phyloP scores from a whole-genome alignment of 1,139 yeast species.

The Debaryomycetaceae sp. region DNA sequence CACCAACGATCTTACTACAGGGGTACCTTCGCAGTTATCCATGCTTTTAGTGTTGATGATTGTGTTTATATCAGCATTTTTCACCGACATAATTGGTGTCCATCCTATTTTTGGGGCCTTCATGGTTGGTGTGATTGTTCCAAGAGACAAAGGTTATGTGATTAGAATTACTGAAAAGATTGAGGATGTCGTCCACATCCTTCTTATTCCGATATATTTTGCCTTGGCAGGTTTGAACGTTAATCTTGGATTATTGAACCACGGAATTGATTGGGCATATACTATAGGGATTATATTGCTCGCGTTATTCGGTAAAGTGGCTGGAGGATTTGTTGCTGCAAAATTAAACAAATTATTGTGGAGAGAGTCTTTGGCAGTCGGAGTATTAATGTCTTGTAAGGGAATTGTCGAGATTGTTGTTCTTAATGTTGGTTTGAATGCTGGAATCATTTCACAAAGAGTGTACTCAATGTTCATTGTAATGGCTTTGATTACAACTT shows the following conservation, averaged over 20 bases:
- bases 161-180: slow-evolving; percentile 66
- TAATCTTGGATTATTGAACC: slow-evolving; percentile 58
- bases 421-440: slow-evolving; percentile 66
- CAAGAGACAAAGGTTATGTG: slow-evolving; percentile 72
- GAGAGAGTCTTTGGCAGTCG: slow-evolving; percentile 74
- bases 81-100: slow-evolving; percentile 77
- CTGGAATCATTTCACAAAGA: slow-evolving; percentile 59
- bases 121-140: slow-evolving; percentile 72
- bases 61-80: slow-evolving; percentile 67
- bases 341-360: slow-evolving; percentile 57
- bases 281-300: slow-evolving; percentile 60
- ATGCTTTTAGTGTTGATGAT: slow-evolving; percentile 53
- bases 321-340: slow-evolving; percentile 66
- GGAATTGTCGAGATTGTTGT: slow-evolving; percentile 84
- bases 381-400: slow-evolving; percentile 83
- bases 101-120: slow-evolving; percentile 83
- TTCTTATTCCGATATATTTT: slow-evolving; percentile 73
- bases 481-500: slow-evolving; percentile 75
- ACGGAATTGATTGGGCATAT: slow-evolving; percentile 76
- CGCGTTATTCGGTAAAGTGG: slow-evolving; percentile 64
- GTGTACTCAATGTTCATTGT: slow-evolving; percentile 78
- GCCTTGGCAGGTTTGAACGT: slow-evolving; percentile 74
- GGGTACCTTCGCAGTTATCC: slow-evolving; percentile 61
- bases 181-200: slow-evolving; percentile 70
- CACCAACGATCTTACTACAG: slow-evolving; percentile 50